Base-by-base conservation (phyloP, 768 basidiomycete species). In the Psilocybe sp. region DNA sequence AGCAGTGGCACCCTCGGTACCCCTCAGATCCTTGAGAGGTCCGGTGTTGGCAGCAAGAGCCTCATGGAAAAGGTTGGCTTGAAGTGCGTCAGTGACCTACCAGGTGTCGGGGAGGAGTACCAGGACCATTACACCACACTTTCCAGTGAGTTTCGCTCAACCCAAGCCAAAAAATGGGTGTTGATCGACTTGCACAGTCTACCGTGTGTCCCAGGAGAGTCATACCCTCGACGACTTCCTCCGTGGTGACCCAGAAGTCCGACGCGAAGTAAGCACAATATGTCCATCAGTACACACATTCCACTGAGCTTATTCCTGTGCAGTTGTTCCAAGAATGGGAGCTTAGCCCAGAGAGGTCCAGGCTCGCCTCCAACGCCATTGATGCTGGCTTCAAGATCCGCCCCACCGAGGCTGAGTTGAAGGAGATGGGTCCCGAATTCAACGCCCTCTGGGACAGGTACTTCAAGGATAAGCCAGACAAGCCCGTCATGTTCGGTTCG, bases 311-410 rank as follows among this genome's bases (percentile, higher is more conserved):
- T 44, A 8, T 23, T 7, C n/a, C 11, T 31, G 20, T 38, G 20
- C 51, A 79, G 77, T 58, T 83, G 34, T 84, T 84, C 69, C 59
- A 69, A 9, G 81, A 85, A 62, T 85, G 83, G 84, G 82, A 85
- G 62, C 65, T 70, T 23, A 82, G 79, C 55, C 84, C 84, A 6
- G 79, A 86, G 69, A 84, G 81, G 67, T 82, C 84, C 0, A 73
- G 83, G 20, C 70, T 88, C 34, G 77, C 85, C 1, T 85, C 84
- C 18, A 88, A 87, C 62, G 77, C 75, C 34, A 86, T 88, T 62
- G 85, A 88, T 66, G 85, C 85, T 40, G 85, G 85, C 32, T 86
- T 85, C 75, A 85, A 85, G 83, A 85, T 87, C 57, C 84, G 85
- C 31, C 85, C 84, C 1, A 82, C 81, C 1, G 79, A 79, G 61